Evolutionary conservation across 2,329 filamentous ascomycete genomes (phyloP), one percentile per base, ranked within the genome.

Genomic region (Fonsecaea multimorphosa): DNA sequence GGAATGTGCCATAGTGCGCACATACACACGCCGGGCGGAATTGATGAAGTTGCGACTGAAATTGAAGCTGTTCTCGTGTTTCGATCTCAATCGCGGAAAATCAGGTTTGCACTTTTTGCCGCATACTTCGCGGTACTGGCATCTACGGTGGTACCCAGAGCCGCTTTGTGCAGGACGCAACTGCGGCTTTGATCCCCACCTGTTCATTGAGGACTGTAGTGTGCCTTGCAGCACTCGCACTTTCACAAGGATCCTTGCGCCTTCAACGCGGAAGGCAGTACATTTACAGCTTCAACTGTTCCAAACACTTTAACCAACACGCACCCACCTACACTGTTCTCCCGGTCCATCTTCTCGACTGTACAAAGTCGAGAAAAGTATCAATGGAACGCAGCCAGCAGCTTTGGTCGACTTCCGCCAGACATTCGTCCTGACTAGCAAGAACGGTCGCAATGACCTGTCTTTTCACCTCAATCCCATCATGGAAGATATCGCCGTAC

Each of bases 401-500:
- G 34, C 63, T 63, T 55, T 68, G 66, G 66, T 68, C 60, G 27
- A 62, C 57, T 56, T 61, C 60, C 54, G 66, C 62, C 34, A 63
- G 58, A 67, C 70, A 63, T 63, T 66, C 60, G 44, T 71, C 70
- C 27, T 72, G 65, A 72, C 68, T 68, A 57, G 36, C 54, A 58
- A 58, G 32, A 19, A 46, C 60, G 68, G 69, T 70, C 71, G 69
- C 63, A 51, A 72, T 72, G 71, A 71, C 68, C 69, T 64, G 51
- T 68, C 57, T 52, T 52, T 57, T 36, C 44, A 53, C 57, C 53
- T 38, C 63, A 44, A 49, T 58, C 24, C 61, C 58, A 68, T 53
- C 67, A 72, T 72, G 71, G 69, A 72, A 71, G 66, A 70, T 54
- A 58, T 66, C 67, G 59, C 65, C 69, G 77, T 82, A 75, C 78